These are phyloP conservation scores for Rutstroemia sp. DNA, from an alignment of 2,329 filamentous ascomycete species.

Conservation along the genomic window DNA sequence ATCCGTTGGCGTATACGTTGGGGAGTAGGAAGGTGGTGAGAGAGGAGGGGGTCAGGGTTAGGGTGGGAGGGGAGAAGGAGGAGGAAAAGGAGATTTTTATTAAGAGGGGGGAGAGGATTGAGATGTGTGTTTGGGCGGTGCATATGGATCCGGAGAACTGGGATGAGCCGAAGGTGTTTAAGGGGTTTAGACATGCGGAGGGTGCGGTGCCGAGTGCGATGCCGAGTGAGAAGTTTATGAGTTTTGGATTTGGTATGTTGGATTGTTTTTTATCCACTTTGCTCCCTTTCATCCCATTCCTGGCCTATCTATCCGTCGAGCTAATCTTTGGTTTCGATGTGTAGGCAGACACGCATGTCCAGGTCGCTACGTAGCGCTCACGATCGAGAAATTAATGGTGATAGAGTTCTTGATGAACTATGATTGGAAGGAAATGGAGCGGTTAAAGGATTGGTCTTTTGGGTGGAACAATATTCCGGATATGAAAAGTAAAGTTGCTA, in stretches of 20 bases:
- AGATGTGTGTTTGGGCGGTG: neutral
- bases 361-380: neutral
- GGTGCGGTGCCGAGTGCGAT: neutral
- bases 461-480: slow-evolving; percentile 5
- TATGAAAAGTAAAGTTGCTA: slow-evolving; percentile 1
- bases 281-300: neutral
- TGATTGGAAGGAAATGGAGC: slow-evolving; percentile 4
- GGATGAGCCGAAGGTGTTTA: neutral
- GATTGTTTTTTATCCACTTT: neutral
- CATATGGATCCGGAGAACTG: neutral
- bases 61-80: neutral
- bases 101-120: neutral
- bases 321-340: neutral
- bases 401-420: slow-evolving; percentile 4
- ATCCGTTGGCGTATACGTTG: slow-evolving; percentile 3
- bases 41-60: neutral
- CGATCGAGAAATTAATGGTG: slow-evolving; percentile 1
- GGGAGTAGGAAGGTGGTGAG: slow-evolving; percentile 2
- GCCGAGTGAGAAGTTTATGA: slow-evolving; percentile 1
- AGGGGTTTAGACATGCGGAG: neutral
- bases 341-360: slow-evolving; percentile 3
- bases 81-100: neutral
- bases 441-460: slow-evolving; percentile 5
- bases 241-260: slow-evolving; percentile 5
- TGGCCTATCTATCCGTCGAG: neutral